These are phyloP conservation scores for Ehretia macrophylla DNA, from an alignment of 257 asterid genomes.

Conservation along the genomic window DNA sequence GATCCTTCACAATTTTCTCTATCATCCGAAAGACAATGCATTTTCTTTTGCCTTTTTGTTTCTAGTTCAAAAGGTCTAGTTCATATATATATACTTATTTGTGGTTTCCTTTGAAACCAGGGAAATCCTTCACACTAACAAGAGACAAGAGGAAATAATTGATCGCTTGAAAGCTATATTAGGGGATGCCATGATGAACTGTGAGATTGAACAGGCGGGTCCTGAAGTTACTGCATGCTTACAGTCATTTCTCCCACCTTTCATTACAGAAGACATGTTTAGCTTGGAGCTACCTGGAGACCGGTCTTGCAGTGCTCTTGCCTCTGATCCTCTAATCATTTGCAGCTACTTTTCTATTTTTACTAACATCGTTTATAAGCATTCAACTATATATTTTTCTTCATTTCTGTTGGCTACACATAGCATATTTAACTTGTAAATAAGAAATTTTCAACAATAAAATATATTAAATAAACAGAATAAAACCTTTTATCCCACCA, in stretches of 20 bases:
- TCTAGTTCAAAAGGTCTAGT: too few species aligned
- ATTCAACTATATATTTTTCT: too few species aligned
- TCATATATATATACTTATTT: not conserved
- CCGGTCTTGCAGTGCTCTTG: not conserved
- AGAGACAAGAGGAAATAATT: slow-evolving; percentile 48
- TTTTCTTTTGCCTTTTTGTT: too few species aligned
- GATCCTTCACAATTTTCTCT: too few species aligned
- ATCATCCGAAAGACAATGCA: too few species aligned
- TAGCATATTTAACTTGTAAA: too few species aligned
- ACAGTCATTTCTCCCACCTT: slow-evolving; percentile 49
- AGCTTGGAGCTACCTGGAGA: slow-evolving; percentile 26
- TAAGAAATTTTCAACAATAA: too few species aligned
- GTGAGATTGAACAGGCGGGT: slow-evolving; percentile 56
- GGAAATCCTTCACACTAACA: slow-evolving; percentile 54
- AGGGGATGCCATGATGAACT: slow-evolving; percentile 59
- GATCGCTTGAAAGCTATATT: slow-evolving; percentile 31
- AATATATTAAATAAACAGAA: too few species aligned
- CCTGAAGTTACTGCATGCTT: slow-evolving; percentile 51
- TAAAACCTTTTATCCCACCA: too few species aligned
- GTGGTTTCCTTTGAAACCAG: slow-evolving; percentile 29
- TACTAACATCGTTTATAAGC: too few species aligned
- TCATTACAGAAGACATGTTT: slow-evolving; percentile 44
- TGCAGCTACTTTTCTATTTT: too few species aligned
- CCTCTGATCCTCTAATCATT: slow-evolving; percentile 32
- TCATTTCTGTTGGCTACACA: too few species aligned